A percentile compares a stretch with the other conserved stretches of the same genome.
Conservation (phyloP, 371 early-diverging fungal genomes). For the Mortierella sp. region DNA sequence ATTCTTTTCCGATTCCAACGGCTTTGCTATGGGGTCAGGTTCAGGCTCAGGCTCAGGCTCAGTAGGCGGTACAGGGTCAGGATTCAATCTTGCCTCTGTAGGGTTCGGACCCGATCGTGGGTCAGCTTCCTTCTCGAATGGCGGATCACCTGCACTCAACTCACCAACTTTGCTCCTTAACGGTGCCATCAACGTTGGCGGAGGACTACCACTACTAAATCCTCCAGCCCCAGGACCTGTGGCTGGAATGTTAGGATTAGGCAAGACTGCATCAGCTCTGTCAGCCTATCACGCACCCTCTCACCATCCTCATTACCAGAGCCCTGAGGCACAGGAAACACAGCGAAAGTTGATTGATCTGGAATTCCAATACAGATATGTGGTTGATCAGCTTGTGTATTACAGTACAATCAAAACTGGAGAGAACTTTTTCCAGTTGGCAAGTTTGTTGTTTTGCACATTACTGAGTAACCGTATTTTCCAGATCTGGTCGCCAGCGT, state of each 20-base stretch:
- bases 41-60: neutral
- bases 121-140: slow-evolving; percentile 6
- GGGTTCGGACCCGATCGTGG: slow-evolving; percentile 38
- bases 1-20: slow-evolving; percentile 13
- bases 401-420: slow-evolving; percentile 77
- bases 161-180: slow-evolving; percentile 19
- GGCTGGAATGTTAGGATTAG: slow-evolving; percentile 45
- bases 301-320: slow-evolving; percentile 34
- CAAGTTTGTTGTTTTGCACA: slow-evolving; percentile 67
- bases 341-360: slow-evolving; percentile 64
- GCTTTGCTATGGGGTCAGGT: neutral
- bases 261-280: slow-evolving; percentile 21
- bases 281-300: slow-evolving; percentile 17
- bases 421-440: slow-evolving; percentile 73
- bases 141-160: slow-evolving; percentile 2
- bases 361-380: slow-evolving; percentile 71
- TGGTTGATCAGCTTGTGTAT: slow-evolving; percentile 77
- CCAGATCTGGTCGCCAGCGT: slow-evolving; percentile 54
- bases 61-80: slow-evolving; percentile 3
- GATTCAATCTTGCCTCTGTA: slow-evolving; percentile 16
- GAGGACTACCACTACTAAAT: slow-evolving; percentile 19
- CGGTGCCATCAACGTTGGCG: slow-evolving; percentile 9
- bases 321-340: slow-evolving; percentile 40
- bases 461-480: slow-evolving; percentile 48
- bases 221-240: slow-evolving; percentile 26